Evolutionary conservation across 2,329 filamentous ascomycete genomes (phyloP), one percentile per base, ranked within the genome.

Genomic region (Aspergillus glaucus): DNA sequence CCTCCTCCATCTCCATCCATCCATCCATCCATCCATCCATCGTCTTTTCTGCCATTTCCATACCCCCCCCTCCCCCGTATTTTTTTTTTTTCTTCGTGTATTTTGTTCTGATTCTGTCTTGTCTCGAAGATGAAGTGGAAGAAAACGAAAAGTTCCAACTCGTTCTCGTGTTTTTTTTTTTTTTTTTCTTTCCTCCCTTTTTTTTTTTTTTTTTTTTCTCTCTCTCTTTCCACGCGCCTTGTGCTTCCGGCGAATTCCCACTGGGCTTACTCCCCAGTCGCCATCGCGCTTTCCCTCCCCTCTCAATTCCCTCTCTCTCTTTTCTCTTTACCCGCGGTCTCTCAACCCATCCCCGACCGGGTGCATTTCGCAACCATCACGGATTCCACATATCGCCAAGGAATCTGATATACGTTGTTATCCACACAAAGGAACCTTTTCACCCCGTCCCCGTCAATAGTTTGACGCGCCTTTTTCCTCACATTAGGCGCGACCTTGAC

Each of bases 241-340:
- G 34, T 37, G 34, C 17, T 37, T 37, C 34, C 34, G 17, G 34
- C 17, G 6, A 37, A 37, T 37, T 17, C 34, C 34, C 17, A n/a
- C 17, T 37, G n/a, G n/a, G 34, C 34, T 37, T 15, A 21, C 37
- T 6, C 21, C 53, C 37, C 43, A 39, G 45, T 50, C 45, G 46
- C 46, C 50, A 49, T 59, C 55, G 52, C 55, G 42, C 55, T 57
- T 39, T 32, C 36, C 53, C 48, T 42, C 46, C 49, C 28, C 49
- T 48, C 50, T 49, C 48, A 43, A 51, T 52, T 48, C 52, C 45
- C 55, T 46, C 50, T 53, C 50, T 53, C 50, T 50, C 53, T 43
- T 55, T 55, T 50, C 50, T 53, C 52, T 48, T 51, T 51, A 53
- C 55, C 57, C 54, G 51, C 55, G 51, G 55, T 51, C 50, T 52